Base-by-base conservation (phyloP, 352 stramenopile species). In the Globisporangium splendens region DNA sequence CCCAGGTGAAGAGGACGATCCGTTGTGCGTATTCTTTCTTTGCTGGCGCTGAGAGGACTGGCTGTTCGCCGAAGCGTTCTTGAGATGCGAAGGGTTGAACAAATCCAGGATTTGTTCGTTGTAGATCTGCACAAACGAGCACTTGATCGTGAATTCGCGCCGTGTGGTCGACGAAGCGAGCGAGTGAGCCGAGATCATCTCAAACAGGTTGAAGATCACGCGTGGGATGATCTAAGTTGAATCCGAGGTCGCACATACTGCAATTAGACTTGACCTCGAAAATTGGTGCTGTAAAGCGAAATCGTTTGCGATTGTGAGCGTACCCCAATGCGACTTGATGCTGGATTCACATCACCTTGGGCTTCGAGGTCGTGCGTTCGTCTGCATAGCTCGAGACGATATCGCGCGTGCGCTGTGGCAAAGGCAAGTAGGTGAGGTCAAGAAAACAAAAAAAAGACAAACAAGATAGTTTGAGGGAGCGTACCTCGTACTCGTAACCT, bases 71-170 rank as follows among this genome's bases (percentile, higher is more conserved):
- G 21, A 14, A 12, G 2, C 18, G 8, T 47, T 20, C n/a, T 43
- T 20, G 50, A 80, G 66, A 22, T 78, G 63, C 21, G 46, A 70
- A n/a, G 72, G 69, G 46, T 84, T 84, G 46, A 80, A 65, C 6
- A 84, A 46, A 51, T 86, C 72, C 28, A 85, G 51, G 13, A 96
- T 75, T 53, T 96, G 77, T 50, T 98, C 91, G 56, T 98, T 98
- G 77, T 96, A 96, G 56, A 96, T 90, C 68, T 96, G 89, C 17
- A 93, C 82, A 54, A 96, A 96, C 6, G 80, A 93, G 58, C 84
- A 95, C 38, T 74, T 68, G 53, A 85, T 47, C 3, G 56, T 68
- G 51, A 72, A 85, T 44, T 85, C 72, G 0, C 73, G 70, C 18
- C 42, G 61, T 10, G 61, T 50, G 20, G 46, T 33, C 2, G 33